Evolutionary conservation across 2,329 filamentous ascomycete species (phyloP).

Genomic region (Cercospora zeae-maydis): DNA sequence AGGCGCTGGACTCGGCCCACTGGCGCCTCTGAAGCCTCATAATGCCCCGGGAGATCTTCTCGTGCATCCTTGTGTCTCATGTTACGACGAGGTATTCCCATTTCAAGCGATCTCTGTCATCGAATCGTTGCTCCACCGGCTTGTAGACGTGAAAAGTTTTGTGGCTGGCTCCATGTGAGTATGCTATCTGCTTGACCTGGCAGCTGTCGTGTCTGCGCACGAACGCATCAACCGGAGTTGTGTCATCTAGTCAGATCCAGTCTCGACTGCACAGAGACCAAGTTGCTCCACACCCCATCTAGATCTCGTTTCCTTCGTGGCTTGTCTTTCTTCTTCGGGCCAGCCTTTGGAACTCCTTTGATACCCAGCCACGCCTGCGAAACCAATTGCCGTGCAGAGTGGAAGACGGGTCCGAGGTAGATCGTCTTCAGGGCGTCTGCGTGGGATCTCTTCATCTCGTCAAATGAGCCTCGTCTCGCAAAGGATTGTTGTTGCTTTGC

Average conservation of each 20-base stretch:
- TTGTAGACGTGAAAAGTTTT: background rate
- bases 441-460: conserved; percentile 8
- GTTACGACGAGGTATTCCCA: no score
- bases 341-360: conserved; percentile 1
- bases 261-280: conserved; percentile 5
- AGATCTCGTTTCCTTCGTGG: background rate
- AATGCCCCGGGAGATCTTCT: background rate
- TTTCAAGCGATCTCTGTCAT: no score
- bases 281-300: conserved; percentile 7
- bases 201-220: background rate
- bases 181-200: background rate
- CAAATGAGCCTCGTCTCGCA: background rate
- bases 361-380: conserved; percentile 6
- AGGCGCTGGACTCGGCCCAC: background rate
- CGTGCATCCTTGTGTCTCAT: background rate
- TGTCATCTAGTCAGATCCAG: conserved; percentile 6
- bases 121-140: background rate
- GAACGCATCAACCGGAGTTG: background rate
- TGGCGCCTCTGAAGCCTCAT: background rate
- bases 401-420: conserved; percentile 2
- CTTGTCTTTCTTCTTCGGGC: conserved; percentile 5
- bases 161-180: background rate
- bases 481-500: background rate
- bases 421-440: conserved; percentile 5
- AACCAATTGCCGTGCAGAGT: background rate